Percentiles rank a stretch among this genome's conserved stretches.
Conservation (phyloP, 2,329 filamentous ascomycete genomes). For the Xylariaceae sp. region DNA sequence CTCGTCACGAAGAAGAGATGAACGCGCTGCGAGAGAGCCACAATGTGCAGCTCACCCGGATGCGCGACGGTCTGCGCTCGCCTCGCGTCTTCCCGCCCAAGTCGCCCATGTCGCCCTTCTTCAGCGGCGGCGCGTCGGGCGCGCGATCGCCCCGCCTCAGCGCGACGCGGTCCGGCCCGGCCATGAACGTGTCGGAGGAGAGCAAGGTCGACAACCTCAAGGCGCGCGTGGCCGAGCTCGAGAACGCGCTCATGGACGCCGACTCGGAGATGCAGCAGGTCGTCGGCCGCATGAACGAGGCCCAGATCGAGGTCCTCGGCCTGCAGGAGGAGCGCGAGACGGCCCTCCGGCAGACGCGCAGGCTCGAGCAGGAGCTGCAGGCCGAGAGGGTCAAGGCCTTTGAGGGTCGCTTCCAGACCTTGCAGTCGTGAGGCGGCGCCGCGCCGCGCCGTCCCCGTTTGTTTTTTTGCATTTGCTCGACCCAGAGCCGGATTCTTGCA, state of each 20-base stretch:
- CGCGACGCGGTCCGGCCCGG: constrained; percentile 40
- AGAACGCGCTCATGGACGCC: constrained; percentile 68
- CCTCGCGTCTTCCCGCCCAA: constrained; percentile 48
- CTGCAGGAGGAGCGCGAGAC: constrained; percentile 70
- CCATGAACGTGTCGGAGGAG: constrained; percentile 61
- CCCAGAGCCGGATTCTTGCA: too few relatives aligned
- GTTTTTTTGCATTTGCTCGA: too few relatives aligned
- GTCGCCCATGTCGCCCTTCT: constrained; percentile 55
- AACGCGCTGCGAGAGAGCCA: constrained; percentile 67
- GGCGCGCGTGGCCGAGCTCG: constrained; percentile 73
- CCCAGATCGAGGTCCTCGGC: constrained; percentile 75
- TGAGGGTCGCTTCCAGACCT: constrained; percentile 30
- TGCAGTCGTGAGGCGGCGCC: constrained; percentile 19
- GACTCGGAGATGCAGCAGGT: constrained; percentile 80
- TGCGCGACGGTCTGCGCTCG: constrained; percentile 47
- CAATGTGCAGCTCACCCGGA: constrained; percentile 67
- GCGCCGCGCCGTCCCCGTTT: too few relatives aligned
- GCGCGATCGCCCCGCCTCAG: constrained; percentile 48
- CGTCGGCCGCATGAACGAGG: constrained; percentile 71
- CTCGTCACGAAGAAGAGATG: constrained; percentile 81
- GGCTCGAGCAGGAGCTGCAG: constrained; percentile 60
- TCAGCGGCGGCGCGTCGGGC: constrained; percentile 34
- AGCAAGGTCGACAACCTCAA: constrained; percentile 69
- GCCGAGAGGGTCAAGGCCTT: constrained; percentile 53
- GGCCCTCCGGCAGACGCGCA: constrained; percentile 62